Evolutionary conservation across 2,329 filamentous ascomycete genomes (phyloP), one percentile per base, ranked within the genome.

Genomic region (Neofusicoccum umdonicola): DNA sequence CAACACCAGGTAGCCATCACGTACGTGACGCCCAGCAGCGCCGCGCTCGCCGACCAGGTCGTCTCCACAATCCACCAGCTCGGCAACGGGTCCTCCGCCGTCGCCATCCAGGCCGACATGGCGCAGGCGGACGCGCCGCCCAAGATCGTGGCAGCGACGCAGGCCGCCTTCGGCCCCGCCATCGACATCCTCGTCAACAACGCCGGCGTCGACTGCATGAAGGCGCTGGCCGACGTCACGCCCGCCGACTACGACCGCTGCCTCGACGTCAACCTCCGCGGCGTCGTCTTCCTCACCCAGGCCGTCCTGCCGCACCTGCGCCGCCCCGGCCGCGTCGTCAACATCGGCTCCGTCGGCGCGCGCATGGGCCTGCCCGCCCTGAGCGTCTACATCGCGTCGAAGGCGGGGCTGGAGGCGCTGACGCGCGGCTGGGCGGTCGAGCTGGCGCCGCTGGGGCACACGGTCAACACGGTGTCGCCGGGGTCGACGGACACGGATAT

Each of bases 81-180:
- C 7, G 69, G 70, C 37, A 37, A 37, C 31, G 52, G 52, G 8
- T 9, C 17, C n/a, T 6, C 7, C 1, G 52, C 52, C 34, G 22
- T 56, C 47, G 76, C 76, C 8, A 77, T 76, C 50, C 67, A 70
- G 17, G 78, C 75, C 50, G 74, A 82, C 63, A 75, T 82, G 9
- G 69, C 70, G 34, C 63, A 73, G 5, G 44, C 73, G 13, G 71
- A 72, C 44, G 71, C 77, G 2, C 73, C 75, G 0, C 70, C 71
- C n/a, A 71, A 74, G 56, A 79, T 80, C 48, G 75, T 81, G 15
- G 66, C 69, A 22, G 75, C 72, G 6, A 77, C 1, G 60, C 72
- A 51, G 66, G 67, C 57, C 73, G 71, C 12, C 0, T 27, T 41
- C 15, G 34, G 35, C 0, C 11, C 6, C 5, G 6, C n/a, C n/a